phyloP scores from a whole-genome alignment of 169 alveolate genomes.

The Plasmodium chabaudi region DNA sequence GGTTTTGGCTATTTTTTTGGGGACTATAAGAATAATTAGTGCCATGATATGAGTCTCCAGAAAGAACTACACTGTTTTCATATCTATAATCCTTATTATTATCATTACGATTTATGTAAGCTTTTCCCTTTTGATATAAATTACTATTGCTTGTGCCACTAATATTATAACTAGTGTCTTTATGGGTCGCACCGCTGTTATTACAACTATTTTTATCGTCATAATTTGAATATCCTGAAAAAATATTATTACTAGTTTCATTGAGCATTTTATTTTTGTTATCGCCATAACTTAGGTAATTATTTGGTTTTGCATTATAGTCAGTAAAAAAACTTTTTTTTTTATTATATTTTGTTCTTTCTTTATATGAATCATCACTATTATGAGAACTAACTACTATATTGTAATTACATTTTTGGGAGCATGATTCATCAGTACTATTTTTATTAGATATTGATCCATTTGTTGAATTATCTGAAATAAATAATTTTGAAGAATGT shows the following conservation, averaged over 20 bases:
- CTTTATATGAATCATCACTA: conserved; percentile 30
- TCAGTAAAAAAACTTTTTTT: conserved; percentile 45
- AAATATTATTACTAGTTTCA: conserved; percentile 3
- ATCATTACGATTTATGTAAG: not conserved
- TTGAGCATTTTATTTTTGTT: not conserved
- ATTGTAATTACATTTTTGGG: conserved; percentile 6
- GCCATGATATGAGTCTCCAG: not conserved
- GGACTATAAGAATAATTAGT: not conserved
- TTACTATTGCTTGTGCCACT: not conserved
- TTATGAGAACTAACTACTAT: not conserved
- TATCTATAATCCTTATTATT: not conserved
- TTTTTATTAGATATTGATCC: conserved; percentile 1
- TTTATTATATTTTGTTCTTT: conserved; percentile 51
- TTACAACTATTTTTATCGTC: not conserved
- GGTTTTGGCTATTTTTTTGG: not conserved
- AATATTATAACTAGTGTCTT: not conserved
- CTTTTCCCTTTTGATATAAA: not conserved
- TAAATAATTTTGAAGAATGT: not conserved
- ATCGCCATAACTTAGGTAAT: not conserved
- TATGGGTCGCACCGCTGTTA: not conserved
- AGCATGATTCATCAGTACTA: conserved; percentile 15
- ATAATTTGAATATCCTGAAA: not conserved
- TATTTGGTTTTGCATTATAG: not conserved
- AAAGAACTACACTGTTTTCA: not conserved
- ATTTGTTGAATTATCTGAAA: conserved; percentile 18